phyloP scores from a whole-genome alignment of 2,329 filamentous ascomycete species.

The Fusarium sp. region DNA sequence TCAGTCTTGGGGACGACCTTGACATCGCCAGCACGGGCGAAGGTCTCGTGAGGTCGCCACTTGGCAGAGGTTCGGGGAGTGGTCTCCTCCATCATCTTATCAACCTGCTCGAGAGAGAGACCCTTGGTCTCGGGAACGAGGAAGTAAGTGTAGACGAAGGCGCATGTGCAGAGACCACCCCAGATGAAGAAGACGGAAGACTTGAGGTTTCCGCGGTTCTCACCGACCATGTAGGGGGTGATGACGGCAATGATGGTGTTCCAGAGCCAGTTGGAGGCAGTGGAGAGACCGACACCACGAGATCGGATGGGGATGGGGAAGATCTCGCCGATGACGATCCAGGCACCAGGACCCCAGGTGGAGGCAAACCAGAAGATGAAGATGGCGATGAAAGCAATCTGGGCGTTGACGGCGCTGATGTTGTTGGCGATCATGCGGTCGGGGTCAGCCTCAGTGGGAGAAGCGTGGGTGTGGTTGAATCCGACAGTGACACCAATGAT shows the following conservation, averaged over 20 bases:
- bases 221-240: slow-evolving; percentile 74
- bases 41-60: slow-evolving; percentile 80
- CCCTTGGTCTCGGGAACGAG: slow-evolving; percentile 81
- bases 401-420: slow-evolving; percentile 63
- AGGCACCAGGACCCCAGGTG: slow-evolving; percentile 87
- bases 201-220: slow-evolving; percentile 57
- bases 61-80: slow-evolving; percentile 80
- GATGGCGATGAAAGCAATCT: slow-evolving; percentile 90
- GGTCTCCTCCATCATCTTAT: slow-evolving; percentile 90
- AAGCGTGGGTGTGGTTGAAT: slow-evolving; percentile 61
- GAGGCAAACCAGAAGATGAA: slow-evolving; percentile 94
- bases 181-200: slow-evolving; percentile 81
- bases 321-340: slow-evolving; percentile 89
- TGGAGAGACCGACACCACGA: slow-evolving; percentile 86
- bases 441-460: slow-evolving; percentile 55
- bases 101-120: slow-evolving; percentile 81
- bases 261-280: slow-evolving; percentile 74
- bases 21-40: slow-evolving; percentile 60
- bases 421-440: slow-evolving; percentile 61
- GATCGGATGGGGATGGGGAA: slow-evolving; percentile 91
- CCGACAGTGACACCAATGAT: slow-evolving; percentile 76
- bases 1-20: slow-evolving; percentile 46
- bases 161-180: slow-evolving; percentile 73
- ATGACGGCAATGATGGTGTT: slow-evolving; percentile 79
- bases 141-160: slow-evolving; percentile 77